Percentiles rank a stretch among this genome's conserved stretches.
phyloP scores from a whole-genome alignment of 306 rosid genomes.

The Cucurbita ficifolia region DNA sequence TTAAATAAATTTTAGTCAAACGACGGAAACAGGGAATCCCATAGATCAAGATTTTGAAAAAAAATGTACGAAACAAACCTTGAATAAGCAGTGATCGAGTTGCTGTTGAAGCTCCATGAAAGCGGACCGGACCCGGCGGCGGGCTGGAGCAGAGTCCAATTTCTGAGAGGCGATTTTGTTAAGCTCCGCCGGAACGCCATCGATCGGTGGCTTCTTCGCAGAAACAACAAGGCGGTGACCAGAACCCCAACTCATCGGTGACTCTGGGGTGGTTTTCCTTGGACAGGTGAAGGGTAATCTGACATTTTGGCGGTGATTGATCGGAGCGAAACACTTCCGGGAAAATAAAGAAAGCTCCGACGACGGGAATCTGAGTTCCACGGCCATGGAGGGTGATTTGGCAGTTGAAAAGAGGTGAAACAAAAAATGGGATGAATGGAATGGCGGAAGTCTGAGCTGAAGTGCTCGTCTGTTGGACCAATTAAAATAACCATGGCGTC shows the following conservation, averaged over 20 bases:
- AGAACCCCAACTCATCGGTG: not conserved
- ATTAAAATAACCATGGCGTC: not conserved
- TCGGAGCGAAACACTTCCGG: constrained; percentile 10
- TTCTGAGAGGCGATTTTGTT: constrained; percentile 40
- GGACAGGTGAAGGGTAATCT: constrained; percentile 6
- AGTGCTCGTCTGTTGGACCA: not conserved
- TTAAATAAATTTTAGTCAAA: constrained; percentile 6
- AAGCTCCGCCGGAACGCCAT: constrained; percentile 38
- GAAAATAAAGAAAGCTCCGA: constrained; percentile 12
- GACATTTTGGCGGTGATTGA: constrained; percentile 6
- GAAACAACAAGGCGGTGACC: constrained; percentile 6
- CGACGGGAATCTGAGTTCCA: constrained; percentile 23
- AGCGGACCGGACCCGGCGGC: constrained; percentile 50
- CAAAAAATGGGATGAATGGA: not conserved
- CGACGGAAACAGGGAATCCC: not conserved
- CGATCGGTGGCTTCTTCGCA: constrained; percentile 27
- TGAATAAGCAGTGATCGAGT: constrained; percentile 63
- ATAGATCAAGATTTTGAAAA: not conserved
- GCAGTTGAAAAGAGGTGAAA: not conserved
- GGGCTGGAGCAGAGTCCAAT: constrained; percentile 46
- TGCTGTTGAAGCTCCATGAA: constrained; percentile 34
- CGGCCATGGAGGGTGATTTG: not conserved
- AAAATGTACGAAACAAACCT: constrained; percentile 22
- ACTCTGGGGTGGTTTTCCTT: not conserved
- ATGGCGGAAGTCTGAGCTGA: not conserved